phyloP scores from a whole-genome alignment of 257 asterid genomes.

The Paulownia fortunei region DNA sequence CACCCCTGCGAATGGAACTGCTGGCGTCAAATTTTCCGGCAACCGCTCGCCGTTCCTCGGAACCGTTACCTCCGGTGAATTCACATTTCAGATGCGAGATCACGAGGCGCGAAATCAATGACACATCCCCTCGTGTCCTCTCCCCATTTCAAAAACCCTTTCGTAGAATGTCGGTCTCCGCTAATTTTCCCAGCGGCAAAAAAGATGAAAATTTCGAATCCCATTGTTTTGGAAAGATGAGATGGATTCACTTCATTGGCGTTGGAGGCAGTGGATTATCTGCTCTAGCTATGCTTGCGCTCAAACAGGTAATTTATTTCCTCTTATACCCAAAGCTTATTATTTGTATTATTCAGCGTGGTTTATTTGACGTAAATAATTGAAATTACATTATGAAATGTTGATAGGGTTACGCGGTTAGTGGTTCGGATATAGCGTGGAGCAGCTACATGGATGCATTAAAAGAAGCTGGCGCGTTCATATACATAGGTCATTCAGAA shows the following conservation, averaged over 20 bases:
- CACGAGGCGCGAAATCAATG: neutral
- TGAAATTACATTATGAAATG: neutral
- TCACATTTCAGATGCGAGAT: neutral
- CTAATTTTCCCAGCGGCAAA: neutral
- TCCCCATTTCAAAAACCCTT: neutral
- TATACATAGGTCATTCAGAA: slow-evolving; percentile 44
- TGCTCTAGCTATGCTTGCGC: slow-evolving; percentile 52
- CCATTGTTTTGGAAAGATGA: slow-evolving; percentile 6
- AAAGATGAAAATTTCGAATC: neutral
- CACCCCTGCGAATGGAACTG: slow-evolving; percentile 20
- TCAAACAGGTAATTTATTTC: slow-evolving; percentile 34
- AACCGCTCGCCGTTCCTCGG: slow-evolving; percentile 5
- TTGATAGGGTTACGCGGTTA: slow-evolving; percentile 40
- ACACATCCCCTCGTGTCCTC: neutral
- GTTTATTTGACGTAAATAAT: neutral
- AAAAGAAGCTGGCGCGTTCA: slow-evolving; percentile 38
- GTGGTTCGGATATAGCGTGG: slow-evolving; percentile 53
- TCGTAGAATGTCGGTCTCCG: neutral
- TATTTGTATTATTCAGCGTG: neutral
- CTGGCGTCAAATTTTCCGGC: slow-evolving; percentile 29
- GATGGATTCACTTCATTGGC: slow-evolving; percentile 47
- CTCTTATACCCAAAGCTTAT: neutral
- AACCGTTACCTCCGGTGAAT: neutral
- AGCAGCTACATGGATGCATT: slow-evolving; percentile 41
- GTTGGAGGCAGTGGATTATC: slow-evolving; percentile 53